Conservation (phyloP, 768 basidiomycete genomes). For the Pisolithus albus region DNA sequence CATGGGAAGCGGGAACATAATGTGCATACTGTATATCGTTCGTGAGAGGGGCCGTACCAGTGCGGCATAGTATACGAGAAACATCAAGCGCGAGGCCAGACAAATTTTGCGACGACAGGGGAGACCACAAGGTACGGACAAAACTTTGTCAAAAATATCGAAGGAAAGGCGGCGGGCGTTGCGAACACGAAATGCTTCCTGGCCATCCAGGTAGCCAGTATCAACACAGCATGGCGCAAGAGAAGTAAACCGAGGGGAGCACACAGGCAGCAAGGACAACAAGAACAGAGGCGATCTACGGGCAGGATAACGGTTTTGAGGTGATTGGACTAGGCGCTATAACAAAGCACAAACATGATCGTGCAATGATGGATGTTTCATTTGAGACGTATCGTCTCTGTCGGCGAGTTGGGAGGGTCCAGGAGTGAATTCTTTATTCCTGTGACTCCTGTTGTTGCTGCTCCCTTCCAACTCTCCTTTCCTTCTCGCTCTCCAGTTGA, state of each 20-base stretch:
- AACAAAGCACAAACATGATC: constrained; percentile 12
- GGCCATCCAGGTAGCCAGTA: constrained; percentile 7
- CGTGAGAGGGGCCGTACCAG: constrained; percentile 19
- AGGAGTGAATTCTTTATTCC: constrained; percentile 16
- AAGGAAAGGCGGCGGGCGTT: constrained; percentile 6
- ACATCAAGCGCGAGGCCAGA: constrained; percentile 19
- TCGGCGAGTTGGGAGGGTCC: neutral
- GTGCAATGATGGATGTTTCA: constrained; percentile 4
- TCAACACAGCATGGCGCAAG: constrained; percentile 20
- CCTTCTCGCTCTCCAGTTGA: constrained; percentile 94
- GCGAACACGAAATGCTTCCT: constrained; percentile 15
- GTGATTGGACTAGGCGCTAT: constrained; percentile 1
- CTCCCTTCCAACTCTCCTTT: constrained; percentile 83
- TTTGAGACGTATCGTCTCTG: neutral
- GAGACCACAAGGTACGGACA: constrained; percentile 10
- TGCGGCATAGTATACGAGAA: constrained; percentile 29
- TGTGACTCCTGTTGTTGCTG: constrained; percentile 74
- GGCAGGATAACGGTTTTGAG: constrained; percentile 19
- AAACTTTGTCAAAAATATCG: constrained; percentile 24
- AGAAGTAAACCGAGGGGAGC: constrained; percentile 7
- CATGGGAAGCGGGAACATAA: constrained; percentile 7
- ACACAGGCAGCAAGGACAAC: constrained; percentile 15
- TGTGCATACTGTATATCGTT: constrained; percentile 21
- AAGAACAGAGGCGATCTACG: constrained; percentile 20
- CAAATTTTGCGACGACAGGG: constrained; percentile 14